phyloP scores from a whole-genome alignment of 257 asterid species.

The Osmanthus fragrans region DNA sequence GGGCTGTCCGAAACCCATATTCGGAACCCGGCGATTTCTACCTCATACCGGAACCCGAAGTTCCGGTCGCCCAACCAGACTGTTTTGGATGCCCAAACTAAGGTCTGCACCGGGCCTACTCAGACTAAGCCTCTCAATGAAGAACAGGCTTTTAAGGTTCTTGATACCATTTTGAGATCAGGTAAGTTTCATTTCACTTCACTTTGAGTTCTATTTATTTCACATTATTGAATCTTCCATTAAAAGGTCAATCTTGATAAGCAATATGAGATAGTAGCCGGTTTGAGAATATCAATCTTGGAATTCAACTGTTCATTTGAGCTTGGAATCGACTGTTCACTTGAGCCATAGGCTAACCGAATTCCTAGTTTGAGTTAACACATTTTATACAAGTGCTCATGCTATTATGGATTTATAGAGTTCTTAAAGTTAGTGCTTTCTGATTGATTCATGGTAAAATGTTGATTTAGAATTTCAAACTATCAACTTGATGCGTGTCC shows the following conservation, averaged over 20 bases:
- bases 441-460: not conserved
- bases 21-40: conserved; percentile 68
- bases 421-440: not conserved
- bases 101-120: conserved; percentile 95
- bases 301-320: not conserved
- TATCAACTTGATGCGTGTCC: not conserved
- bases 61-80: conserved; percentile 66
- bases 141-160: conserved; percentile 88
- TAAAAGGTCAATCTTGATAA: not conserved
- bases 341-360: not conserved
- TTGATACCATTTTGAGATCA: conserved; percentile 77
- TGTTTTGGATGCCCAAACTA: conserved; percentile 84
- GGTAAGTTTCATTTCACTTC: conserved; percentile 35
- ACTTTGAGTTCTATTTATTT: not conserved
- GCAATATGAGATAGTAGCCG: too few species aligned
- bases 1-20: conserved; percentile 25
- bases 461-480: not conserved
- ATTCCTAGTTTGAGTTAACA: not conserved
- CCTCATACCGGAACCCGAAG: conserved; percentile 63
- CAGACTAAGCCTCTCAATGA: conserved; percentile 87
- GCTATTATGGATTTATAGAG: not conserved
- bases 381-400: not conserved
- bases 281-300: not conserved
- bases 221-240: not conserved
- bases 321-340: too few species aligned